Base-by-base conservation (phyloP, 1,284 basidiomycete genomes). In the Ustilago loliicola region DNA sequence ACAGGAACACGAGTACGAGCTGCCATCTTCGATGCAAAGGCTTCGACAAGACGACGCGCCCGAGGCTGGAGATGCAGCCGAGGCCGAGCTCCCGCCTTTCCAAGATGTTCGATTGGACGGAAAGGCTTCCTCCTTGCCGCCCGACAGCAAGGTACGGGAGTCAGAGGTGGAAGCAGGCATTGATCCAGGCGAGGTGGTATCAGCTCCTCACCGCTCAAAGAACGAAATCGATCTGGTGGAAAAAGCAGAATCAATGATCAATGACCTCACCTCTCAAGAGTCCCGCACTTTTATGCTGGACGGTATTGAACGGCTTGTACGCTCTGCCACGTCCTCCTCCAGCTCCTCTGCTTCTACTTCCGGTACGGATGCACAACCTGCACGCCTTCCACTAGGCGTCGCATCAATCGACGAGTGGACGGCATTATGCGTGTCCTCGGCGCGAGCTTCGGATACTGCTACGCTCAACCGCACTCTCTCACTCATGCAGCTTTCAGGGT, bases 371-470 rank as follows among this genome's bases (percentile, higher is more conserved):
- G 53, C 21, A 17, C 60, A 17, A 4, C 51, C 1, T 9, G 42
- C 56, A n/a, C 36, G 52, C 1, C 13, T 77, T 2, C 80, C 74
- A 0, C 61, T 75, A 21, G 81, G 78, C 9, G 61, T 83, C 6
- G 77, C 75, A 5, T 56, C 67, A 0, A 54, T 52, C 15, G 54
- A 76, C 17, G 83, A 82, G 47, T 84, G 83, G 83, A 65, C 58
- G 5, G 80, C 82, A 0, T 56, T 84, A 8, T 79, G 80, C 17
- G 69, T 81, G 13, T 38, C 79, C 0, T 79, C 74, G 1, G 82
- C 81, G 3, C 54, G 57, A 10, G 66, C 74, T 2, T 40, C 56
- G 50, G 81, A 83, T 30, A 27, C 27, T 1, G 45, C 50, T 2
- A 71, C 68, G 2, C 60, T 80, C 2, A 10, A 42, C 4, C 56